Evolutionary conservation across 208 protist genomes (phyloP).

Genomic region (Wallacemonas sp.): DNA sequence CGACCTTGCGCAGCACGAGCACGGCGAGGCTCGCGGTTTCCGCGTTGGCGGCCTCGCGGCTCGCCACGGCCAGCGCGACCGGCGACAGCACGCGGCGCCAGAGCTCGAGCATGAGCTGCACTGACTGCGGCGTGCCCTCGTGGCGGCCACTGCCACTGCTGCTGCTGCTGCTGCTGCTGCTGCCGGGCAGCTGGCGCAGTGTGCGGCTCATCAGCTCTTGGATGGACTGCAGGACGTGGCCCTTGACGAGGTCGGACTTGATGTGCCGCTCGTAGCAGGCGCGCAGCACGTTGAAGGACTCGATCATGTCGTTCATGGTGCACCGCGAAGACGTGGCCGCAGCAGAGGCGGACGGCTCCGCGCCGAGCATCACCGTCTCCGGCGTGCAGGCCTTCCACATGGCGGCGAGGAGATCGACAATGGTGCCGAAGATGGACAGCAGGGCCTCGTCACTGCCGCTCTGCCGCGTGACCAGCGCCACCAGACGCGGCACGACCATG

Average conservation of each 20-base stretch:
- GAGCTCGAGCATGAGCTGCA: conserved; percentile 39
- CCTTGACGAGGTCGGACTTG: conserved; percentile 43
- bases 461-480: conserved; percentile 49
- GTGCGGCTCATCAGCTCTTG: conserved; percentile 77
- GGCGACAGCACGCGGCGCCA: conserved; percentile 77
- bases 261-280: conserved; percentile 14
- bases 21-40: conserved; percentile 75
- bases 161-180: conserved; percentile 10
- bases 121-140: conserved; percentile 26
- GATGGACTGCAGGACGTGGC: conserved; percentile 74
- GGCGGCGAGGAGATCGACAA: conserved; percentile 54
- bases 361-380: not conserved
- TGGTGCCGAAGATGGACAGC: conserved; percentile 54
- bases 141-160: conserved; percentile 17
- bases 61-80: conserved; percentile 55
- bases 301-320: conserved; percentile 19
- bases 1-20: conserved; percentile 74
- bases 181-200: conserved; percentile 25
- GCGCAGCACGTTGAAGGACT: conserved; percentile 44
- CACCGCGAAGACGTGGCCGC: not conserved
- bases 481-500: conserved; percentile 56
- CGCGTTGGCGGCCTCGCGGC: conserved; percentile 39
- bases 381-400: conserved; percentile 55
- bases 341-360: not conserved
- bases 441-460: conserved; percentile 62